Evolutionary conservation across 208 protist genomes (phyloP).

Genomic region (Leishmania turanica): DNA sequence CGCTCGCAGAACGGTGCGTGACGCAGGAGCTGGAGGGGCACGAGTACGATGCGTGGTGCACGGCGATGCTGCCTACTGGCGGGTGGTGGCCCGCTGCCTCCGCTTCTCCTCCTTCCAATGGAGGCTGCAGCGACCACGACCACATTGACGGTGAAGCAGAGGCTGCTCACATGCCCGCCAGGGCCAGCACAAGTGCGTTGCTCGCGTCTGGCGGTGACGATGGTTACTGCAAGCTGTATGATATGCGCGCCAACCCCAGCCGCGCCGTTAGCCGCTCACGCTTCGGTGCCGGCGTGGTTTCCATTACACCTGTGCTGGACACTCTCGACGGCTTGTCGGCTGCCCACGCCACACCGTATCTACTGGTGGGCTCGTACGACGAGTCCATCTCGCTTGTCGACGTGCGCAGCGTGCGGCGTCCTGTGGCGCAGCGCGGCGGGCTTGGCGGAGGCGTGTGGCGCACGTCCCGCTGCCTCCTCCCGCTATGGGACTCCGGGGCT

Average conservation of each 20-base stretch:
- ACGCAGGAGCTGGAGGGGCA: constrained; percentile 52
- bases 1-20: constrained; percentile 28
- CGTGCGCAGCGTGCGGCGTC: constrained; percentile 42
- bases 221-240: constrained; percentile 65
- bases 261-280: constrained; percentile 34
- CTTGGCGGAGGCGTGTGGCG: constrained; percentile 89
- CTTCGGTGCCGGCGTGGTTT: constrained; percentile 82
- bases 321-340: constrained; percentile 1
- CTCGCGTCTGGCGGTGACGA: constrained; percentile 85
- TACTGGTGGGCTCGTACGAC: constrained; percentile 83
- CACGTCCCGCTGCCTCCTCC: constrained; percentile 49
- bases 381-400: constrained; percentile 80
- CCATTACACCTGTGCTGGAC: constrained; percentile 61
- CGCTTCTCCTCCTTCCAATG: neutral
- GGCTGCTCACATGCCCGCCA: neutral
- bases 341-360: constrained; percentile 38
- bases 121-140: neutral
- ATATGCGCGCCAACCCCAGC: constrained; percentile 36
- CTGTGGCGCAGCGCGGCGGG: constrained; percentile 38
- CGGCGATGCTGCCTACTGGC: constrained; percentile 40
- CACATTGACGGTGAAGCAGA: neutral
- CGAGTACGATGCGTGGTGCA: constrained; percentile 89
- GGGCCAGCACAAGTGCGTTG: constrained; percentile 10
- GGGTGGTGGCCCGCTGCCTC: constrained; percentile 5
- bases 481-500: constrained; percentile 5